Conservation (phyloP, 805 yeast genomes). For the Jamesozyma spencerorum region DNA sequence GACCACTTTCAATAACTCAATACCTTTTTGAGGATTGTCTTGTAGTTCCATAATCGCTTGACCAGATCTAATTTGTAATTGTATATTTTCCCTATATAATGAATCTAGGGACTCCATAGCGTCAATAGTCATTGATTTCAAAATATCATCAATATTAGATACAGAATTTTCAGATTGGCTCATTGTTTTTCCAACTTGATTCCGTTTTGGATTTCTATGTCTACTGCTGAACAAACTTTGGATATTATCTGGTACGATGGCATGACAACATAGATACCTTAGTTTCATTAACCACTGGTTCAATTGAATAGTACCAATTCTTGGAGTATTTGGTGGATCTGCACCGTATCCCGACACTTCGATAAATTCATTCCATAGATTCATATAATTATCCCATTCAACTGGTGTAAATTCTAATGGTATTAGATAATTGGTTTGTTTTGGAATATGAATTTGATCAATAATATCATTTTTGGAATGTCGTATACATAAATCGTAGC, state of each 20-base stretch:
- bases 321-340: conserved; percentile 42
- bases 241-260: conserved; percentile 33
- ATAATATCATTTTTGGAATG: conserved; percentile 82
- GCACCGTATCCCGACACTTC: conserved; percentile 42
- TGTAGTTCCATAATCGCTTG: conserved; percentile 52
- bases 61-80: conserved; percentile 48
- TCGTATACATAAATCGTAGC: conserved; percentile 45
- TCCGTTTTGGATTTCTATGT: neutral
- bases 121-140: conserved; percentile 51
- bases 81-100: conserved; percentile 40
- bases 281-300: conserved; percentile 59
- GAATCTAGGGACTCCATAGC: conserved; percentile 42
- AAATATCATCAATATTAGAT: conserved; percentile 50
- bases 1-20: conserved; percentile 37
- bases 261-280: conserved; percentile 79
- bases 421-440: conserved; percentile 61
- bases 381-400: conserved; percentile 76
- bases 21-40: conserved; percentile 43
- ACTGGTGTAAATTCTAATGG: conserved; percentile 70
- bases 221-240: conserved; percentile 1
- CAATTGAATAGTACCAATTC: conserved; percentile 46
- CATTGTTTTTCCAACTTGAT: neutral
- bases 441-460: conserved; percentile 67
- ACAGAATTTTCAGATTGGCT: conserved; percentile 4
- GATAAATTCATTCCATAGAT: conserved; percentile 51